Percentiles rank a stretch among this genome's conserved stretches.
These are phyloP conservation scores for Candolleomyces aberdarensis DNA, from an alignment of 768 basidiomycete genomes.

Conservation along the genomic window DNA sequence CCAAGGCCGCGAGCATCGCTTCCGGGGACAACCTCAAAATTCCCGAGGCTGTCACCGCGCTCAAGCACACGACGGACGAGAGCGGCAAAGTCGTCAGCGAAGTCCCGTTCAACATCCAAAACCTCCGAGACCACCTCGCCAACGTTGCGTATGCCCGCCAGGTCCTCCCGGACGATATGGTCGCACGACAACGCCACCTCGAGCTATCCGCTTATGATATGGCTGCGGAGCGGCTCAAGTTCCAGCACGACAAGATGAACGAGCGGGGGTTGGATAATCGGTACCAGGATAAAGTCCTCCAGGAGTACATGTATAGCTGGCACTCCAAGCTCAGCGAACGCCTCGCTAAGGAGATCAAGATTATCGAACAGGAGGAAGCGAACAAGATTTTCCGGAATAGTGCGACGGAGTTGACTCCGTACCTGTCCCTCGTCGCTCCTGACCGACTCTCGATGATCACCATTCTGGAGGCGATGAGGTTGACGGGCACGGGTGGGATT, in stretches of 20 bases:
- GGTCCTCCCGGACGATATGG: constrained; percentile 63
- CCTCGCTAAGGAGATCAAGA: constrained; percentile 48
- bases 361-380: constrained; percentile 35
- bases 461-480: constrained; percentile 84
- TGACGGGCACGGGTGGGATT: constrained; percentile 76
- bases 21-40: constrained; percentile 1
- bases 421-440: constrained; percentile 69
- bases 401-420: constrained; percentile 49
- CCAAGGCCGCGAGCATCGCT: constrained; percentile 15
- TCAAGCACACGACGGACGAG: constrained; percentile 5
- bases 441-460: constrained; percentile 85
- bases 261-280: constrained; percentile 53
- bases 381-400: background rate
- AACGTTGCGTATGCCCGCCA: constrained; percentile 60
- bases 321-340: constrained; percentile 55
- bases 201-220: constrained; percentile 87
- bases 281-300: constrained; percentile 47
- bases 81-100: constrained; percentile 25
- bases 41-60: constrained; percentile 9
- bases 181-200: constrained; percentile 73
- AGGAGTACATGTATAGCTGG: constrained; percentile 88
- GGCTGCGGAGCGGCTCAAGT: constrained; percentile 66
- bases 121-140: constrained; percentile 66
- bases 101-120: constrained; percentile 74
- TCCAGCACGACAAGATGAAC: constrained; percentile 57